phyloP scores from a whole-genome alignment of 306 rosid genomes.

The Lathyrus tuberosus region DNA sequence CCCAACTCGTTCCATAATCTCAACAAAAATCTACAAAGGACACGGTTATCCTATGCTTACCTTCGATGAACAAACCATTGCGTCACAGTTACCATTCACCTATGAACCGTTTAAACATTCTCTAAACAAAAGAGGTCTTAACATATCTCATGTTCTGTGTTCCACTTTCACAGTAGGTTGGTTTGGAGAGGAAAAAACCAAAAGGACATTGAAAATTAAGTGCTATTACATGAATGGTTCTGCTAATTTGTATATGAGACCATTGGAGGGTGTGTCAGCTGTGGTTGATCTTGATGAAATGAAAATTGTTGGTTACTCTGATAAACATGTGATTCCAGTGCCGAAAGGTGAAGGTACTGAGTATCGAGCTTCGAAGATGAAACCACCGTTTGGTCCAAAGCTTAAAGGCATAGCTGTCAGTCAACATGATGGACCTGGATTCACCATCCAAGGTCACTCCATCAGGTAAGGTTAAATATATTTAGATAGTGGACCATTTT shows the following conservation, averaged over 20 bases:
- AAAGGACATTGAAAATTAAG: slow-evolving; percentile 29
- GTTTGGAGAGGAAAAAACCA: slow-evolving; percentile 38
- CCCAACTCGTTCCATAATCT: slow-evolving; percentile 31
- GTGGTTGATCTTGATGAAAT: slow-evolving; percentile 43
- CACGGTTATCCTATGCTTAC: slow-evolving; percentile 47
- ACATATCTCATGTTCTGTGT: slow-evolving; percentile 32
- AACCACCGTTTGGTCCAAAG: slow-evolving; percentile 48
- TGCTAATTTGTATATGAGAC: slow-evolving; percentile 37
- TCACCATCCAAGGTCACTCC: slow-evolving; percentile 37
- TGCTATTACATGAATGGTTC: slow-evolving; percentile 32
- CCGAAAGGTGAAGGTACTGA: slow-evolving; percentile 42
- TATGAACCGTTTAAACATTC: slow-evolving; percentile 40
- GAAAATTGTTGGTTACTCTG: slow-evolving; percentile 31
- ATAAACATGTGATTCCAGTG: slow-evolving; percentile 34
- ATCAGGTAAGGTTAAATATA: slow-evolving; percentile 38
- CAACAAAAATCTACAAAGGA: slow-evolving; percentile 43
- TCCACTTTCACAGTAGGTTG: slow-evolving; percentile 29
- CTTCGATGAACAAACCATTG: slow-evolving; percentile 31
- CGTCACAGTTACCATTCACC: neutral
- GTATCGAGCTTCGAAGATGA: slow-evolving; percentile 34
- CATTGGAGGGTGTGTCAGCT: slow-evolving; percentile 38
- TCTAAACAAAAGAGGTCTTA: slow-evolving; percentile 31
- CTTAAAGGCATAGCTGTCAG: slow-evolving; percentile 16
- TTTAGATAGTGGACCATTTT: too few species aligned
- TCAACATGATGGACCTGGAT: slow-evolving; percentile 44